These are phyloP conservation scores for Penstemon eatonii DNA, from an alignment of 257 asterid genomes.

Conservation along the genomic window DNA sequence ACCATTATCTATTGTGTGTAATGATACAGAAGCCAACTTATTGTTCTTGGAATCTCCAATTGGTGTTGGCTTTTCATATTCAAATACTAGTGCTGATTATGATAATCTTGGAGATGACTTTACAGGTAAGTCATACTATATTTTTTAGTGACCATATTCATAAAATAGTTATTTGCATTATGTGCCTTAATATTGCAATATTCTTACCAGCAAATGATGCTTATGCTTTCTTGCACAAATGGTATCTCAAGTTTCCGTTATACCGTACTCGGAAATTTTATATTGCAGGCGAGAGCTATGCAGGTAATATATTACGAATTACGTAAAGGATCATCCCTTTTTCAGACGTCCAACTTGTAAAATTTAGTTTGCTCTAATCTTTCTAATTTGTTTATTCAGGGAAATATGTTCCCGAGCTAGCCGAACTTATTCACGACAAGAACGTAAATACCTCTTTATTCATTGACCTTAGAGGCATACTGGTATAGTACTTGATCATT, in stretches of 20 bases:
- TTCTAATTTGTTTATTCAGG: conserved; percentile 39
- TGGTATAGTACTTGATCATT: conserved; percentile 47
- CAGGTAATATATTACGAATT: conserved; percentile 44
- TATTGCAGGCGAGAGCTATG: conserved; percentile 93
- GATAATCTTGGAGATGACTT: conserved; percentile 75
- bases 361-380: background rate
- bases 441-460: conserved; percentile 59
- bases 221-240: conserved; percentile 70
- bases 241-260: conserved; percentile 86
- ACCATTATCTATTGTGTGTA: conserved; percentile 22
- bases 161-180: conserved; percentile 5
- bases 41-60: conserved; percentile 87
- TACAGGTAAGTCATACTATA: conserved; percentile 49
- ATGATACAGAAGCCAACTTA: conserved; percentile 80
- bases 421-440: conserved; percentile 72
- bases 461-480: conserved; percentile 76
- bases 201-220: conserved; percentile 70
- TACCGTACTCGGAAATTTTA: conserved; percentile 56
- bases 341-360: background rate
- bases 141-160: conserved; percentile 21
- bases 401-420: conserved; percentile 83
- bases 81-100: conserved; percentile 72
- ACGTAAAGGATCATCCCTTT: background rate
- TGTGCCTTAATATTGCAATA: conserved; percentile 20
- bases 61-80: conserved; percentile 91